Base-by-base conservation (phyloP, 805 yeast species). In the Grigorovia yakushimaensis region DNA sequence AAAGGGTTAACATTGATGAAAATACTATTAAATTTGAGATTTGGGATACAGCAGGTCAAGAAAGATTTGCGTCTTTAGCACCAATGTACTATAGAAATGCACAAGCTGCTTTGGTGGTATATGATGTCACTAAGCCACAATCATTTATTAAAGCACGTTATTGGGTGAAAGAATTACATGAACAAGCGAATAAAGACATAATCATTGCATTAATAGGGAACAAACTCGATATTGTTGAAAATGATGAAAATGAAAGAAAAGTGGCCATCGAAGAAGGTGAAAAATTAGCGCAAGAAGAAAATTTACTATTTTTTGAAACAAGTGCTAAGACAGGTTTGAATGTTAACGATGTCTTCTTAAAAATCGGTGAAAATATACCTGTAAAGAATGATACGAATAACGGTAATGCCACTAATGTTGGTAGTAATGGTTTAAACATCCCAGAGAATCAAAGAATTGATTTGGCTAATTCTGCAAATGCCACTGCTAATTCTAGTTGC, bases 31-130 rank as follows among this genome's bases (percentile, higher is more conserved):
- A 93, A 66, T 88, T 87, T 64, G 95, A 86, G 62, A 87, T 86
- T 50, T 86, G 95, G 95, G 98, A 89, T 64, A 89, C 98, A 13
- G 98, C 98, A 2, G 98, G 98, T 19, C 98, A 91, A 71, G 98
- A 91, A 66, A 71, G 98, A 53, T 91, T 91, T 72, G 96, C 97
- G 15, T 82, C 91, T 22, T 75, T 91, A 59, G 97, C 98, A 1
- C 98, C 98, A 24, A 84, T 91, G 93, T 91, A 91, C 68, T 91
- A 91, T 70, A 78, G 98, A 64, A 91, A 93, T 61, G 97, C 98
- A 15, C 96, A 89, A 64, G 95, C 96, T 23, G 98, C 98, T 0
- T 71, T 91, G 51, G 96, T 93, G 13, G 98, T 91, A 9, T 91
- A 91, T 64, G 98, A 91, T 60, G 79, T 91, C 55, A 89, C 98